Evolutionary conservation across 2,329 filamentous ascomycete genomes (phyloP).

Genomic region (Microdochium trichocladiopsis): DNA sequence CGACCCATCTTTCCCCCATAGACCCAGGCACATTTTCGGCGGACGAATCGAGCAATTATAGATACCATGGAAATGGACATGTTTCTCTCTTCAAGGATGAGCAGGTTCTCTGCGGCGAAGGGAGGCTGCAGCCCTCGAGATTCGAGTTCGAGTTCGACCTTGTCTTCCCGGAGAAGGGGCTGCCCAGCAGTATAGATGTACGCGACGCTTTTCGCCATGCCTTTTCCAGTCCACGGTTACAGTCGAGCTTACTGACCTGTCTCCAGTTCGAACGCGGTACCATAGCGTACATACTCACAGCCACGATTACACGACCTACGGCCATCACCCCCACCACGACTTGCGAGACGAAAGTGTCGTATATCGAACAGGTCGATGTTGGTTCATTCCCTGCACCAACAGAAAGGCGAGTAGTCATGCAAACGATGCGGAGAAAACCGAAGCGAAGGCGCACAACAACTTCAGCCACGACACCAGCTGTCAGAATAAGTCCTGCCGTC

Average conservation of each 20-base stretch:
- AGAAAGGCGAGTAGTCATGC: constrained; percentile 76
- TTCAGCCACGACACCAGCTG: constrained; percentile 32
- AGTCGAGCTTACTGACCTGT: not conserved
- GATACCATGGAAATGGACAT: constrained; percentile 69
- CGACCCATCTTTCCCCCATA: constrained; percentile 37
- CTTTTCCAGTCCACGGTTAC: constrained; percentile 1
- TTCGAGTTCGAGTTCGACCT: constrained; percentile 77
- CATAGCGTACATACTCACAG: constrained; percentile 84
- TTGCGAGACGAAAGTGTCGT: constrained; percentile 73
- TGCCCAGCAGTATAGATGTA: constrained; percentile 95
- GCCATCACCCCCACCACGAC: constrained; percentile 74
- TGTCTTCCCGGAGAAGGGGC: constrained; percentile 57
- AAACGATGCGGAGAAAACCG: constrained; percentile 70
- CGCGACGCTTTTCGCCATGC: constrained; percentile 24
- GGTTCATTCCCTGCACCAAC: constrained; percentile 67
- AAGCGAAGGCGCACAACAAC: constrained; percentile 51
- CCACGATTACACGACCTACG: constrained; percentile 82
- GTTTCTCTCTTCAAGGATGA: constrained; percentile 81
- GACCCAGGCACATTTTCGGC: constrained; percentile 32
- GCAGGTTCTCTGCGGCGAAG: constrained; percentile 71
- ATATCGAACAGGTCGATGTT: constrained; percentile 81
- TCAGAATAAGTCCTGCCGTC: constrained; percentile 20
- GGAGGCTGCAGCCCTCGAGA: constrained; percentile 63
- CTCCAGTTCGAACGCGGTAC: constrained; percentile 87
- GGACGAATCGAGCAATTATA: constrained; percentile 29